Base-by-base conservation (phyloP, 768 basidiomycete species). In the Suillus ampliporus region DNA sequence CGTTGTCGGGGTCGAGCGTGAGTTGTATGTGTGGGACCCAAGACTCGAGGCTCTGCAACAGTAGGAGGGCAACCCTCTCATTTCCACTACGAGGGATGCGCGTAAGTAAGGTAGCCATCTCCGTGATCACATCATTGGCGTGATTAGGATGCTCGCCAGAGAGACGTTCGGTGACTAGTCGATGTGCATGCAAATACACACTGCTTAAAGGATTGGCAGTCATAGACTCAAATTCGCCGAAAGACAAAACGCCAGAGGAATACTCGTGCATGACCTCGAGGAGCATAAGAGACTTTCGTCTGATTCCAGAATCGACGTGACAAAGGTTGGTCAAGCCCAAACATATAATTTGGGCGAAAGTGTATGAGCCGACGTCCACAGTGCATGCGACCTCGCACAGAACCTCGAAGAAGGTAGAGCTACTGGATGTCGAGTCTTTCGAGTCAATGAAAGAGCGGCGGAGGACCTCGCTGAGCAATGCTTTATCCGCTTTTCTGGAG, bases 291-390 rank as follows among this genome's bases (percentile, higher is more conserved):
- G 96, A 90, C 50, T 84, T 84, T n/a, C 83, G 83, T 13, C 95
- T 88, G 52, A 90, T 86, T 21, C 80, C 77, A 9, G 82, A 65
- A 26, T 84, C 80, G 4, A 87, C 84, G 72, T 96, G 90, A 37
- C 91, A 89, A 11, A 98, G 83, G 75, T 97, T 97, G 21, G 91
- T 89, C 21, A 97, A 77, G 3, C 90, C 91, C 15, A 97, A 80
- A 68, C 89, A 94, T 26, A 86, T 83, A 15, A 86, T 78, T 70
- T 97, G 94, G 28, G 87, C 81, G 69, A 94, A 91, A 5, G 84
- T 83, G 72, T 90, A 92, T 53, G 82, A 80, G 69, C 87, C 90
- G 31, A 72, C 74, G 26, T 83, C 80, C 14, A 69, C 69, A 23
- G 80, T 82, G 71, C 85, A 83, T 26, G 95, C 79, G 21, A 91